Base-by-base conservation (phyloP, 495 filamentous ascomycete genomes). In the Trichoderma virens region DNA sequence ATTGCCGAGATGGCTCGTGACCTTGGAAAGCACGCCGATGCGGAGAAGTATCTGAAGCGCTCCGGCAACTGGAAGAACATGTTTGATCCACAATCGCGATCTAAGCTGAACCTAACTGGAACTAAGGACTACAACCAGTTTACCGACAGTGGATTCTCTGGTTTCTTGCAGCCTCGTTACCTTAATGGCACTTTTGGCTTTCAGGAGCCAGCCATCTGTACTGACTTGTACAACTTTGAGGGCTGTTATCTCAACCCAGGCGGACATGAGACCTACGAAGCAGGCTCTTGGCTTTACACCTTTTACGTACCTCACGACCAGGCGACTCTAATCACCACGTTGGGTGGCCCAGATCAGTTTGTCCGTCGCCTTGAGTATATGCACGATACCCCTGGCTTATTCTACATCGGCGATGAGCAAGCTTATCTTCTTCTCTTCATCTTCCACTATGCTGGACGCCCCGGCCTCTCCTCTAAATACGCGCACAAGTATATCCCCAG, bases 21-120 rank as follows among this genome's bases (percentile, higher is more conserved):
- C 0, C 73, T 89, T 51, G 83, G 82, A 2, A 81, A 85, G 31
- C 65, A 72, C 0, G 70, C 65, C 7, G 86, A 89, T 64, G 76
- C 78, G 16, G 80, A 85, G 43, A 90, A 88, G 70, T 91, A 90
- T 65, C 72, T 81, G 5, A 70, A 72, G 28, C 82, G 87, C 0
- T 84, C 85, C 62, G 75, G 71, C 5, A 89, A 90, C 70, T 92
- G 89, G 89, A 70, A 80, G 64, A 88, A 88, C 62, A 73, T 92
- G 56, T 91, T 81, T 79, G 87, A 87, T 38, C 65, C 77, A 0
- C 80, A 88, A 54, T 86, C 88, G 63, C 82, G 66, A 0, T 89
- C 85, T 0, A 71, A 82, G 1, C 31, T 61, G 31, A 61, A 61
- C 35, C 23, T 39, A 31, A 61, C 59, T 0, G 59, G 59, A 25